Evolutionary conservation across 83 land plant genomes (phyloP), one percentile per base, ranked within the genome.

Genomic region (Picea mariana): DNA sequence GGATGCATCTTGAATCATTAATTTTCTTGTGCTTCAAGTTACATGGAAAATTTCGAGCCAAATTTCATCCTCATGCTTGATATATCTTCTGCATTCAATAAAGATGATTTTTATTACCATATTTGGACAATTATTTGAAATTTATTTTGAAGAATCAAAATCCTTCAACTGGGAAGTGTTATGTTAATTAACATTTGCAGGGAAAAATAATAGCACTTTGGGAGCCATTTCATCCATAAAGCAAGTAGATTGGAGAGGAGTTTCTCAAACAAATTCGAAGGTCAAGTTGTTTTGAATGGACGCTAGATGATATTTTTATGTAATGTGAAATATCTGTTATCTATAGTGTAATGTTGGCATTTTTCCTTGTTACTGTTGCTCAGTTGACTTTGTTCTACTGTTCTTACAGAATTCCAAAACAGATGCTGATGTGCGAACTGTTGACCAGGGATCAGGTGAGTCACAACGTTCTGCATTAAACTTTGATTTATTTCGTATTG

Each of bases 1-100:
- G 84, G 47, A 76, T 85, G 86, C 83, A 82, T 69, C 80, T 77
- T 16, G 68, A 1, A 16, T 79, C 65, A 77, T 38, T 85, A 12
- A 71, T 81, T 85, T 85, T 73, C 11, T 15, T 1, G 9, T 80
- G 85, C 40, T 75, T 65, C 17, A 75, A 79, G 71, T 66, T 65
- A 23, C 52, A 84, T 79, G 26, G 38, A 58, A 13, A 82, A 81
- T 73, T 79, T 76, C 17, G 84, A 66, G 8, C 16, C 72, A 20
- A 49, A 40, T 47, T 68, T 80, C 2, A 62, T 85, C 17, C 52
- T 55, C 0, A 82, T 81, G 34, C 77, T 55, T 71, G 52, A 49
- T 49, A 49, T 77, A 85, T 85, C 79, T 76, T 62, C 40, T 73
- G 27, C 79, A 75, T 64, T 58, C 75, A 18, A 81, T 79, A 61